These are phyloP conservation scores for Pezicula neosporulosa DNA, from an alignment of 2,329 filamentous ascomycete species.

Conservation along the genomic window DNA sequence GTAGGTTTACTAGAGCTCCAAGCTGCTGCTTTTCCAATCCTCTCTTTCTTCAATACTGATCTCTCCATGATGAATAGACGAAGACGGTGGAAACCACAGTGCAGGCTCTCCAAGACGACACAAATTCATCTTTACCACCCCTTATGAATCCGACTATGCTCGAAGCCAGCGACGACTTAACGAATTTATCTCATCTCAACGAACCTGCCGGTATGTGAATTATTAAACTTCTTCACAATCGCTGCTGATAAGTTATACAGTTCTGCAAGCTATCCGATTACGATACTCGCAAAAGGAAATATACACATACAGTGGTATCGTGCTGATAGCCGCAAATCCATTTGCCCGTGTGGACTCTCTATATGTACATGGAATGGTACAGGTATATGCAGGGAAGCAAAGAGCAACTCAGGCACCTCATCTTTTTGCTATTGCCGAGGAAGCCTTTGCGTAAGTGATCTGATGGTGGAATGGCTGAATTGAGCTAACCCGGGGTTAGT, in stretches of 20 bases:
- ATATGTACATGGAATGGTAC: conserved; percentile 99
- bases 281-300: conserved; percentile 98
- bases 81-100: conserved; percentile 76
- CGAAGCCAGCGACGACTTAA: conserved; percentile 96
- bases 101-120: conserved; percentile 72
- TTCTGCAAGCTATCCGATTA: conserved; percentile 94
- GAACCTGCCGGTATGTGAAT: conserved; percentile 80
- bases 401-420: conserved; percentile 95
- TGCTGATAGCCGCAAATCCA: conserved; percentile 96
- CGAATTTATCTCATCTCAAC: conserved; percentile 95
- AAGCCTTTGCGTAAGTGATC: conserved; percentile 82
- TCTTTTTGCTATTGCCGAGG: conserved; percentile 97
- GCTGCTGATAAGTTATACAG: conserved; percentile 42
- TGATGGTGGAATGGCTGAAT: not conserved
- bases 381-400: conserved; percentile 97
- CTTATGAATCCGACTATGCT: conserved; percentile 98
- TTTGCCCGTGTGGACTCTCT: conserved; percentile 97
- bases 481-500: conserved; percentile 47
- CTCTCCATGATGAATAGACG: conserved; percentile 46
- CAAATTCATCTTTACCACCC: conserved; percentile 77
- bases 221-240: conserved; percentile 1
- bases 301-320: conserved; percentile 98
- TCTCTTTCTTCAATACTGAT: conserved; percentile 18
- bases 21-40: not conserved
- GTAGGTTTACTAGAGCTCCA: conserved; percentile 44